These are phyloP conservation scores for Spergularia azorica DNA, from an alignment of 179 eudicot genomes.

Conservation along the genomic window DNA sequence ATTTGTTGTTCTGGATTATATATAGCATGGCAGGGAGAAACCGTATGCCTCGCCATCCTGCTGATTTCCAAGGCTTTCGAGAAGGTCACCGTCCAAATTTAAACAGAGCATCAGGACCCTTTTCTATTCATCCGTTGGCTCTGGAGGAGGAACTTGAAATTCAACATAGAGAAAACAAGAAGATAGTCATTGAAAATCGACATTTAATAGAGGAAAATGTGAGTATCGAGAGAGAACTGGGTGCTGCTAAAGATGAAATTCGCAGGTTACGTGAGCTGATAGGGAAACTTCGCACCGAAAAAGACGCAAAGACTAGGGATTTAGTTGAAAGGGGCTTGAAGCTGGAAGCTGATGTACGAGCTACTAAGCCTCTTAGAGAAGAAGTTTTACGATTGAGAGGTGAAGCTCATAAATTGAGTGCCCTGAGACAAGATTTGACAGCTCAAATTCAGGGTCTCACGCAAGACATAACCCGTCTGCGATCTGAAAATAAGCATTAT, in stretches of 20 bases:
- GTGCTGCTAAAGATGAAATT: slow-evolving; percentile 67
- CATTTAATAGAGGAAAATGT: slow-evolving; percentile 67
- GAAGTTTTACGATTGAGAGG: slow-evolving; percentile 64
- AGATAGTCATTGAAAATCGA: slow-evolving; percentile 65
- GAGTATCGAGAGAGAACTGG: slow-evolving; percentile 68
- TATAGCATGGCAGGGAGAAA: slow-evolving; percentile 69
- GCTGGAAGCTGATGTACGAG: slow-evolving; percentile 73
- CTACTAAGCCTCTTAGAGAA: slow-evolving; percentile 63
- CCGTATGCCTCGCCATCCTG: slow-evolving; percentile 61
- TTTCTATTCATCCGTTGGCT: slow-evolving; percentile 60
- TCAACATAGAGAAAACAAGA: slow-evolving; percentile 69
- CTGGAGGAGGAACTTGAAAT: slow-evolving; percentile 81
- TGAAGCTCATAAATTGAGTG: slow-evolving; percentile 64
- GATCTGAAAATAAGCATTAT: slow-evolving; percentile 65
- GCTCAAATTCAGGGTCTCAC: slow-evolving; percentile 62
- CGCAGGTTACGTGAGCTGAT: slow-evolving; percentile 63
- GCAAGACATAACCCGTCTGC: slow-evolving; percentile 51
- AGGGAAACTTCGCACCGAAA: slow-evolving; percentile 57
- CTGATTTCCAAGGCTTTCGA: slow-evolving; percentile 44
- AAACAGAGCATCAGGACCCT: slow-evolving; percentile 57
- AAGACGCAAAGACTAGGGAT: slow-evolving; percentile 56
- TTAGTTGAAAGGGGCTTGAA: slow-evolving; percentile 63
- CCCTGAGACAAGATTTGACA: slow-evolving; percentile 55
- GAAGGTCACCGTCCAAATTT: slow-evolving; percentile 49
- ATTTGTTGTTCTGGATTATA: slow-evolving; percentile 23